Conservation (phyloP, 306 rosid species). For the Canavalia ensiformis region DNA sequence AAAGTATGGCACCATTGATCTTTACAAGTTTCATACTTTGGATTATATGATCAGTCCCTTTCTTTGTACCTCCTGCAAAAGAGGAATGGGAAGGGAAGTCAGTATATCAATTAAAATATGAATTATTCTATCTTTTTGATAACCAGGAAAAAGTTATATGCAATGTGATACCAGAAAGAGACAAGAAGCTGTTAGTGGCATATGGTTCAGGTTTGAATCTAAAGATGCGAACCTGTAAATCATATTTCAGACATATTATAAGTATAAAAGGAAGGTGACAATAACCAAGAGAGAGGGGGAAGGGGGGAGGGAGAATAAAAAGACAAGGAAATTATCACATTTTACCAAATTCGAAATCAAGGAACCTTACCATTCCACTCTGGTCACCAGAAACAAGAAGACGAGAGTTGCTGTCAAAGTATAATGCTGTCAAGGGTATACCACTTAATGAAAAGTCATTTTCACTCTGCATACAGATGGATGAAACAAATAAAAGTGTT, state of each 20-base stretch:
- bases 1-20: conserved; percentile 69
- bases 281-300: background rate
- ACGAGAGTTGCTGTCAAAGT: conserved; percentile 62
- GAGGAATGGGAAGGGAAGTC: conserved; percentile 33
- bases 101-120: conserved; percentile 23
- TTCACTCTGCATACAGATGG: conserved; percentile 73
- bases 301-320: background rate
- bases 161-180: conserved; percentile 70
- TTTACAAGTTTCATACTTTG: conserved; percentile 73
- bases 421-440: conserved; percentile 78
- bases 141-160: conserved; percentile 41
- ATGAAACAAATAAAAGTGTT: conserved; percentile 29
- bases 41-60: conserved; percentile 77
- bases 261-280: background rate
- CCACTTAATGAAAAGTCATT: conserved; percentile 85
- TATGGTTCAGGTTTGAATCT: conserved; percentile 88
- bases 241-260: conserved; percentile 27
- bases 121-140: conserved; percentile 18
- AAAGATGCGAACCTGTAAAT: conserved; percentile 78
- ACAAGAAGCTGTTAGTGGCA: conserved; percentile 69
- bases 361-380: conserved; percentile 79
- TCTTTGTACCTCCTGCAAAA: conserved; percentile 75
- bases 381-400: conserved; percentile 91
- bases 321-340: conserved; percentile 10
- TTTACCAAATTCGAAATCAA: conserved; percentile 4